Evolutionary conservation across 2,329 filamentous ascomycete species (phyloP).

Genomic region (Berkeleyomyces basicola): DNA sequence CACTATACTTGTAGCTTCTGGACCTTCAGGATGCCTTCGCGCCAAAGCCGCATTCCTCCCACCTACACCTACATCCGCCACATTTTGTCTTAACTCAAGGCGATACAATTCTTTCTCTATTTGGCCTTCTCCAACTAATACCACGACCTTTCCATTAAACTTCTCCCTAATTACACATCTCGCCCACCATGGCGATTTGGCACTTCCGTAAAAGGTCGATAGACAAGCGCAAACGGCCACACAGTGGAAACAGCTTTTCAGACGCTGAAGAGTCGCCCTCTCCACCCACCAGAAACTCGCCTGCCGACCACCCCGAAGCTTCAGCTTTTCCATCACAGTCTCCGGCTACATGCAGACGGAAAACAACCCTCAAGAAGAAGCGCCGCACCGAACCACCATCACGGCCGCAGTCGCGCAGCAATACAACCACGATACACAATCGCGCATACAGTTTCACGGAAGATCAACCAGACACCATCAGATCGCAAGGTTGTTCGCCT

Average conservation of each 20-base stretch:
- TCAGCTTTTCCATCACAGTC: constrained; percentile 18
- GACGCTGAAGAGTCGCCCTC: constrained; percentile 29
- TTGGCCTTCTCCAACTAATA: not conserved
- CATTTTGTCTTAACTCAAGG: not conserved
- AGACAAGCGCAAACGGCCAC: constrained; percentile 40
- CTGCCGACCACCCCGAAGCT: constrained; percentile 19
- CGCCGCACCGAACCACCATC: constrained; percentile 31
- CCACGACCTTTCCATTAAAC: not conserved
- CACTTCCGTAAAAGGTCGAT: constrained; percentile 15
- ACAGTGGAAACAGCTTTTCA: constrained; percentile 35
- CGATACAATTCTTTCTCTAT: not conserved
- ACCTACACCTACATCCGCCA: not conserved
- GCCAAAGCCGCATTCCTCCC: constrained; percentile 8
- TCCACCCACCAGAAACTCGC: constrained; percentile 21
- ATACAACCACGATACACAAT: constrained; percentile 14
- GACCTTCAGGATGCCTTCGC: constrained; percentile 5
- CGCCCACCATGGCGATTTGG: constrained; percentile 15
- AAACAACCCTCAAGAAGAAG: constrained; percentile 23
- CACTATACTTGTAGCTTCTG: not conserved
- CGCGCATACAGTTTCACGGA: constrained; percentile 47
- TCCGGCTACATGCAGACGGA: constrained; percentile 15
- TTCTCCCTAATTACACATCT: not conserved
- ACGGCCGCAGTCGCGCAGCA: constrained; percentile 17
- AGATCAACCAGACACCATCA: constrained; percentile 38
- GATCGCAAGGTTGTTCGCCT: constrained; percentile 20